Base-by-base conservation (phyloP, 2,329 filamentous ascomycete species). In the Aspergillus thermomutatus region DNA sequence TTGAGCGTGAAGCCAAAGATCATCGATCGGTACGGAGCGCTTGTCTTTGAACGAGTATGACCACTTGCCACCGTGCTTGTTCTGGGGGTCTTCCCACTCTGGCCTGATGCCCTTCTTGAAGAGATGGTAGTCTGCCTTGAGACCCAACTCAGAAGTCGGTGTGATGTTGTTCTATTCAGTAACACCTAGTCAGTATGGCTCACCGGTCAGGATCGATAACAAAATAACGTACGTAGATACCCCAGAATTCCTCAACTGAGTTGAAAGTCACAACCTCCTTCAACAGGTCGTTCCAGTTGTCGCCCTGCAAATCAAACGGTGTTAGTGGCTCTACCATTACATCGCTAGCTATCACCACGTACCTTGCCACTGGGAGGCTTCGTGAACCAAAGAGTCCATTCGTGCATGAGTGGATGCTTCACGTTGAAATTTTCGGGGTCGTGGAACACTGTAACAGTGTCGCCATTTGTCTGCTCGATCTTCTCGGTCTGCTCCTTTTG, bases 61-160 rank as follows among this genome's bases (percentile, higher is more conserved):
- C 94, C 94, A 99, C 80, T 97, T 97, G 79, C 94, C 94, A 68
- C 94, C 94, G 75, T 97, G 92, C 85, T 97, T 99, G 83, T 99
- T 99, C 81, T 97, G 92, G 26, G 86, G 83, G 75, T 99, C 94
- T 78, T 99, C 94, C 94, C 94, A 99, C 79, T 99, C 95, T 37
- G 94, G 94, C 63, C 94, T 91, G 61, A 99, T 91, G 64, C 92
- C 92, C 69, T 88, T 89, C 83, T 99, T 99, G 89, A 99, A 99
- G 47, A 99, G 89, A 74, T 99, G 95, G 80, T 99, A 99, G 77
- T 99, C 94, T 72, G 94, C 96, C 82, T 99, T 99, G 72, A 96
- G 87, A 47, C 92, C 91, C 46, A 99, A 88, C 70, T 97, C 92
- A 67, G 93, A 97, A 67, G 95, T 93, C 46, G 92, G 89, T 51